Evolutionary conservation across 345 rosid species (phyloP), one percentile per base, ranked within the genome.

Genomic region (Salix caprea): DNA sequence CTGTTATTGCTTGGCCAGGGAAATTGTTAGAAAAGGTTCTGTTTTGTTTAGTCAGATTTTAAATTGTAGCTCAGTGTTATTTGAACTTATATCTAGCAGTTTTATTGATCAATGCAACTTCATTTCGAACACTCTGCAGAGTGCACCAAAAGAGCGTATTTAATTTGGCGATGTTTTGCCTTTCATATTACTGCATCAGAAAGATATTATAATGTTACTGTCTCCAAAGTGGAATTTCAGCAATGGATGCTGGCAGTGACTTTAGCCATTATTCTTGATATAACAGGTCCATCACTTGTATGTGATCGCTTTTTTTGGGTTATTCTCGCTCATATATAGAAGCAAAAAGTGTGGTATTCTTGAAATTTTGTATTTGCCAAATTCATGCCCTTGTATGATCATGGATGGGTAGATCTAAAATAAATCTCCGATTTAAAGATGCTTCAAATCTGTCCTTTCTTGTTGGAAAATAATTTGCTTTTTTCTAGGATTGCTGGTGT

Each of bases 391-490:
- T 40, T 50, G 42, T 24, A 24, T 65, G 70, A 21, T 65, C 16
- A 5, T 73, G 23, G 39, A 24, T 44, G 69, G 18, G 42, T 36
- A 37, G 39, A 65, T 74, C 18, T 52, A 2, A 52, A 34, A 66
- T 15, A 64, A 67, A 60, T 66, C 48, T 62, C 28, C 32, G 30
- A 30, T 67, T 58, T 19, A 58, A 18, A 34, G 71, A 56, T 72
- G 67, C 72, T 69, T 78, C 46, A 37, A 39, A 76, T 42, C 32
- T 84, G 39, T 40, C 61, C 37, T 71, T 13, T 30, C 40, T 40
- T 12, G 40, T 67, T 50, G 39, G 48, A 18, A 60, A 48, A 56
- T 28, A 28, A 37, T 46, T 71, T 54, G 36, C 28, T 46, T 21
- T 78, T 78, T 34, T 46, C 15, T 66, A 67, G 15, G 8, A 58